These are phyloP conservation scores for Fusarium compactum DNA, from an alignment of 2,329 filamentous ascomycete species.

Conservation along the genomic window DNA sequence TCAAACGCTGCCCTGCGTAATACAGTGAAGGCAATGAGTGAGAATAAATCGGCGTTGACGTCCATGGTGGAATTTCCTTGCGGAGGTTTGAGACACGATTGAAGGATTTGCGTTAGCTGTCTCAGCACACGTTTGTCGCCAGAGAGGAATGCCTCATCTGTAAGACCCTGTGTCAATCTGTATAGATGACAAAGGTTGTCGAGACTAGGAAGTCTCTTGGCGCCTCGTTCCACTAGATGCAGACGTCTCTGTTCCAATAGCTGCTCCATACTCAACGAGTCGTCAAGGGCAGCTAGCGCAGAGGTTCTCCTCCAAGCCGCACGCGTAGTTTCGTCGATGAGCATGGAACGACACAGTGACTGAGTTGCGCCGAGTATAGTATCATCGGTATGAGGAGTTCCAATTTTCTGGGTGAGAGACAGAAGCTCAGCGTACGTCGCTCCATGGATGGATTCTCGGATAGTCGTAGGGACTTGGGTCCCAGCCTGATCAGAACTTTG, in stretches of 20 bases:
- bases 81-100: neutral
- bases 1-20: conserved; percentile 32
- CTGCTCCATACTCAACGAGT: neutral
- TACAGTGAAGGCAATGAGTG: conserved; percentile 30
- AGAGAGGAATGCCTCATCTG: neutral
- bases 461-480: conserved; percentile 13
- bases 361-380: conserved; percentile 10
- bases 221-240: neutral
- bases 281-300: neutral
- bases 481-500: neutral
- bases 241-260: neutral
- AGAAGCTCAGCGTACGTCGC: conserved; percentile 30
- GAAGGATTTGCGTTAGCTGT: neutral
- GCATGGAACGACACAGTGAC: conserved; percentile 15
- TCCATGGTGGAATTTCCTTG: conserved; percentile 3
- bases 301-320: neutral
- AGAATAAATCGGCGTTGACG: conserved; percentile 31
- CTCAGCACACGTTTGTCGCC: neutral
- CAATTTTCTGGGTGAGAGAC: conserved; percentile 20
- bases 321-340: conserved; percentile 3
- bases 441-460: conserved; percentile 18
- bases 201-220: neutral
- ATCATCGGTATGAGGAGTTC: neutral
- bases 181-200: neutral
- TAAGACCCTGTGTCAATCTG: neutral